Evolutionary conservation across 2,329 filamentous ascomycete species (phyloP), one percentile per base, ranked within the genome.

Genomic region (Colletotrichum navitas): DNA sequence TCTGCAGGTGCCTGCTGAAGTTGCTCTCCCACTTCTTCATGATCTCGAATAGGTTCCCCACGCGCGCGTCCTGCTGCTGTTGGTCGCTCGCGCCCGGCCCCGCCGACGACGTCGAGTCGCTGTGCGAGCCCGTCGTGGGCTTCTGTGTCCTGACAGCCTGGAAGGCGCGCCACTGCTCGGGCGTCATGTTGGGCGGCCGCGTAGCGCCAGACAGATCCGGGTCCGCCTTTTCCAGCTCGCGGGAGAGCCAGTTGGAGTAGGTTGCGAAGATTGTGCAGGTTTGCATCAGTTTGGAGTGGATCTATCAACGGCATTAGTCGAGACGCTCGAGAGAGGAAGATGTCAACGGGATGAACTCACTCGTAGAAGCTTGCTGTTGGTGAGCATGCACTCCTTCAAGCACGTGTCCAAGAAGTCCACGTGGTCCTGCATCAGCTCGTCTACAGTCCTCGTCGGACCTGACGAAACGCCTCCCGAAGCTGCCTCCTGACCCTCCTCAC

Each of bases 341-440:
- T 41, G 59, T n/a, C n/a, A 47, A 39, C 49, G 62, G 68, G 51
- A 54, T 39, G 51, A 16, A 81, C 86, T 75, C 87, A 97, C 95
- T 82, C 94, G 92, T 7, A 99, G 84, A 8, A 99, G 87, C 83
- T 97, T 98, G 79, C 94, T 94, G 81, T 99, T 98, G 26, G 96
- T 99, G 74, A 99, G 87, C 94, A 98, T 98, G 85, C 96, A 98
- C 83, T 98, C 96, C 83, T 98, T 99, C 77, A 99, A 86, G 80
- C 96, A 99, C 5, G 96, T 98, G 77, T 98, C 96, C 59, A 99
- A 84, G 80, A 99, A 99, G 82, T 98, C 96, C 72, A 99, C 95
- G 82, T 99, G 96, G 78, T 98, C 95, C 83, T 98, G 94, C 96
- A 99, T 99, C 78, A 99, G 84, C 83, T 98, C 94, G 78, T 99